Evolutionary conservation across 2,329 filamentous ascomycete genomes (phyloP).

Genomic region (Xylaria sp.): DNA sequence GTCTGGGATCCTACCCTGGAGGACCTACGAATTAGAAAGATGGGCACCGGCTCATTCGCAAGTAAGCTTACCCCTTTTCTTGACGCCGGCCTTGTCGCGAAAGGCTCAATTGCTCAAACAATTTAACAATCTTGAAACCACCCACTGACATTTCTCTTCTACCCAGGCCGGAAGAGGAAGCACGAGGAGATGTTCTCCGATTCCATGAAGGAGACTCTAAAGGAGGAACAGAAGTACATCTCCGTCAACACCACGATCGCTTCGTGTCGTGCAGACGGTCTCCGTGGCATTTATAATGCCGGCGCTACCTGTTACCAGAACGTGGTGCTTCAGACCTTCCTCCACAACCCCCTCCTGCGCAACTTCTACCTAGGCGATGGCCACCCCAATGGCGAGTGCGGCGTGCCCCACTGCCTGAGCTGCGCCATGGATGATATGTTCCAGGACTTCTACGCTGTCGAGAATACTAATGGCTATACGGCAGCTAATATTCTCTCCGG

Average conservation of each 20-base stretch:
- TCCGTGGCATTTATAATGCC: constrained; percentile 92
- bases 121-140: neutral
- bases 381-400: constrained; percentile 72
- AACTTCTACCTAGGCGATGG: constrained; percentile 91
- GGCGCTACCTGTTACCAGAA: constrained; percentile 99
- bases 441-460: constrained; percentile 63
- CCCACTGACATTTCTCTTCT: neutral
- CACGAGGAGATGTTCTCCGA: constrained; percentile 65
- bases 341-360: constrained; percentile 87
- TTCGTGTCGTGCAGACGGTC: constrained; percentile 78
- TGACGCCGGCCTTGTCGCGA: neutral
- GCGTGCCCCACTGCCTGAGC: constrained; percentile 56
- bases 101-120: neutral
- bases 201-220: constrained; percentile 42
- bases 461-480: constrained; percentile 83
- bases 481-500: constrained; percentile 83
- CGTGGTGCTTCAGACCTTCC: constrained; percentile 85
- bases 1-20: constrained; percentile 79
- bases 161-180: constrained; percentile 64
- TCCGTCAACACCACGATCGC: constrained; percentile 71
- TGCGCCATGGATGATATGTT: constrained; percentile 71
- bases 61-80: constrained; percentile 40
- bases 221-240: constrained; percentile 71
- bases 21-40: constrained; percentile 65
- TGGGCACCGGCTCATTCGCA: constrained; percentile 59